Evolutionary conservation across 331 rosid genomes (phyloP), one percentile per base, ranked within the genome.

Genomic region (Acacia concinna): DNA sequence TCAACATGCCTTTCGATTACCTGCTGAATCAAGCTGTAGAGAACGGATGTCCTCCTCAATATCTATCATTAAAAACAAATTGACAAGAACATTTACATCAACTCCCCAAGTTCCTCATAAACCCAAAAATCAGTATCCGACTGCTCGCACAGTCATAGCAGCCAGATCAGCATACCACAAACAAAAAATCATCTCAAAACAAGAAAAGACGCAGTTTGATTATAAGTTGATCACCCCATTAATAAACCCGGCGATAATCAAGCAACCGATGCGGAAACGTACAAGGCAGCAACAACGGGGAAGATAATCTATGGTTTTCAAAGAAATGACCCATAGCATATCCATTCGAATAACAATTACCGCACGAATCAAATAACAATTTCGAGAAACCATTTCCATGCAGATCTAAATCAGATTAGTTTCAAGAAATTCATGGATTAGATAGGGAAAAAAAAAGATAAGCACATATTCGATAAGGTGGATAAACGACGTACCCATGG

Each of bases 31-130:
- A 20, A 96, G 98, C 88, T 96, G 97, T 79, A 96, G 84, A 47
- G 97, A 85, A 64, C 98, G 97, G 84, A 96, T 93, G 34, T 96
- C 98, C 85, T 91, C 98, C 83, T 88, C 98, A 25, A 96, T 89
- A 89, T 93, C 99, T 91, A 84, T 5, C 79, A 82, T 84, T 72
- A 60, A 74, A 76, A 86, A 34, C 71, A 86, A 83, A 49, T 60
- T 62, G 57, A 66, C 64, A 81, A 35, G 71, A 63, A 84, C 35
- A 80, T 49, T 54, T 41, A 28, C 73, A 52, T 79, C 30, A 28
- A 84, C 70, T 71, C 60, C 70, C 75, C 40, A 44, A 65, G 46
- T 60, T 68, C 35, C 75, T 67, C 83, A 51, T n/a, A 84, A 74
- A 78, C 52, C 47, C 56, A 47, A 41, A n/a, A 46, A 20, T 51